phyloP scores from a whole-genome alignment of 345 rosid species.

The Ceriops zippeliana region DNA sequence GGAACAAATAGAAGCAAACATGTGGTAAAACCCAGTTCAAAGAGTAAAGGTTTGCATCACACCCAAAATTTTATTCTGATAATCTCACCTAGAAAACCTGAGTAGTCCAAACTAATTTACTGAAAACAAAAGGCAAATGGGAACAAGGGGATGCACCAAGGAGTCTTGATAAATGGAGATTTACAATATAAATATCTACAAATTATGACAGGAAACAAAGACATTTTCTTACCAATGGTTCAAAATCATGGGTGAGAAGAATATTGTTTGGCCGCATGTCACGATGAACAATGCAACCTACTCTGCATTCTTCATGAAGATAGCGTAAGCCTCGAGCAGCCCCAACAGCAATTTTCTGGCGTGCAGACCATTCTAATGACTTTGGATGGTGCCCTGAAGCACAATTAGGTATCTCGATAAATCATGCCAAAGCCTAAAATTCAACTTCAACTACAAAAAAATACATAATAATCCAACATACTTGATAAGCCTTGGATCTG shows the following conservation, averaged over 20 bases:
- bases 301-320: constrained; percentile 99
- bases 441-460: not conserved
- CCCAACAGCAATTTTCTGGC: constrained; percentile 95
- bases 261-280: constrained; percentile 99
- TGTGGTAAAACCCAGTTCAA: not conserved
- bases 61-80: not conserved
- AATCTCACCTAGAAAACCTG: not conserved
- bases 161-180: not conserved
- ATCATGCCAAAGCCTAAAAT: not conserved
- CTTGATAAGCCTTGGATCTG: not conserved
- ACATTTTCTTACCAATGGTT: constrained; percentile 67
- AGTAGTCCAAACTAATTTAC: not conserved
- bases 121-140: not conserved
- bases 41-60: not conserved
- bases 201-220: not conserved
- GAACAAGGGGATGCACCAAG: not conserved
- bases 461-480: not conserved
- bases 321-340: constrained; percentile 98
- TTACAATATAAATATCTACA: not conserved
- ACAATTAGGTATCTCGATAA: constrained; percentile 6
- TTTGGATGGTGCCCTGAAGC: constrained; percentile 60
- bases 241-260: constrained; percentile 96
- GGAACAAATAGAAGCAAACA: not conserved
- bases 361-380: constrained; percentile 80
- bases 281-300: constrained; percentile 98